Base-by-base conservation (phyloP, 257 asterid species). In the Capsicum chinense region DNA sequence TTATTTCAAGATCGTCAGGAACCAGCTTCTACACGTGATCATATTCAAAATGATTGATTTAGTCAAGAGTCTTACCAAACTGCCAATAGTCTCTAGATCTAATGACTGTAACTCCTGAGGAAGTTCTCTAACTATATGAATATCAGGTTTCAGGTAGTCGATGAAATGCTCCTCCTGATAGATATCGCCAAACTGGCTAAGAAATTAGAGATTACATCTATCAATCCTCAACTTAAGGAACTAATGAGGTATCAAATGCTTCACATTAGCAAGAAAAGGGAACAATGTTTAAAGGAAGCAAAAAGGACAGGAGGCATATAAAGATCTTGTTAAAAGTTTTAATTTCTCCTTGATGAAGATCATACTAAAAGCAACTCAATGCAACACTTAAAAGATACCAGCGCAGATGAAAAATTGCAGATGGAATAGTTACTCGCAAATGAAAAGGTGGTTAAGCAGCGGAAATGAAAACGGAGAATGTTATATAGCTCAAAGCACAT, bases 171-270 rank as follows among this genome's bases (percentile, higher is more conserved):
- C 97, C 92, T 93, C 98, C 93, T 95, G 94, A 89, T 97, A 97
- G 90, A 97, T 95, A 90, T 97, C 93, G 94, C 97, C 94, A 85
- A 97, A 97, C 95, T 97, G 98, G 89, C 99, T 97, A 93, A 87
- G 95, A 94, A 91, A 89, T 85, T 84, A 86, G 85, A 91, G 85
- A 90, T 88, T 78, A 83, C 68, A 74, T 82, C 88, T 83, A 85
- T 90, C 90, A 92, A 85, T 86, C 63, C 88, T 83, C 90, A 59
- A 68, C 62, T 87, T 88, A 84, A 67, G 81, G 84, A 87, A 81
- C 69, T 54, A 56, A 26, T 33, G 33, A 54, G 50, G 82, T 26
- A 33, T 78, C 21, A 54, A 33, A 78, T 76, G 47, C 21, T 19
- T 19, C 19, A 76, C n/a, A 76, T 21, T 50, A 52, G 42, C 47